These are phyloP conservation scores for Cinnamomum micranthum DNA, from an alignment of 164 flowering plant genomes.

Conservation along the genomic window DNA sequence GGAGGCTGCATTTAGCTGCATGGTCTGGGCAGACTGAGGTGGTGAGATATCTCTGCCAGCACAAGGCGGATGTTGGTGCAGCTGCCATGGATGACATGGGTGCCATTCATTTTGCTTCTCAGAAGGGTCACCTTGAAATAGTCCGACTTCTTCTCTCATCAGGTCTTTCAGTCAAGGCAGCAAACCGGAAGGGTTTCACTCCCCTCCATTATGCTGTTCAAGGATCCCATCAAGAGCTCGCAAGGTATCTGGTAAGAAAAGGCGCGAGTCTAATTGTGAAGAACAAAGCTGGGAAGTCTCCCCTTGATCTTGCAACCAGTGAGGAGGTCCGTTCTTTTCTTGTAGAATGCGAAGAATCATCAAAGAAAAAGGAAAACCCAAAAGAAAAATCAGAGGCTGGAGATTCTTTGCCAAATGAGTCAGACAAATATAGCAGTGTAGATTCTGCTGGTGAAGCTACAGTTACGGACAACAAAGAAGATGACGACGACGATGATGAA, in stretches of 20 bases:
- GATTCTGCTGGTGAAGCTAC: conserved; percentile 19
- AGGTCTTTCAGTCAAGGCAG: conserved; percentile 71
- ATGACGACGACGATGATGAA: conserved; percentile 10
- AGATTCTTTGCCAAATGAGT: conserved; percentile 19
- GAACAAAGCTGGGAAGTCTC: conserved; percentile 81
- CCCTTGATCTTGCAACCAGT: conserved; percentile 60
- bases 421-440: conserved; percentile 16
- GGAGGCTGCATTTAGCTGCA: conserved; percentile 92
- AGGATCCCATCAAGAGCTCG: conserved; percentile 72
- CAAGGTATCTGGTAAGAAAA: conserved; percentile 73
- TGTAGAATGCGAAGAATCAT: conserved; percentile 31
- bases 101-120: conserved; percentile 93
- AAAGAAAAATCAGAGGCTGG: conserved; percentile 27
- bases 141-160: conserved; percentile 53
- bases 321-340: conserved; percentile 55
- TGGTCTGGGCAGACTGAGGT: conserved; percentile 86
- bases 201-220: conserved; percentile 91
- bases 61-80: conserved; percentile 91
- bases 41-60: conserved; percentile 69
- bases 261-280: conserved; percentile 50
- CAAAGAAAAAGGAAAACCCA: conserved; percentile 15
- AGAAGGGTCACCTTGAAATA: conserved; percentile 86
- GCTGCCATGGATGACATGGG: conserved; percentile 98
- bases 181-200: conserved; percentile 81
- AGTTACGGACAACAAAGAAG: conserved; percentile 7